Evolutionary conservation across 306 rosid species (phyloP), one percentile per base, ranked within the genome.

Genomic region (Datisca glomerata): DNA sequence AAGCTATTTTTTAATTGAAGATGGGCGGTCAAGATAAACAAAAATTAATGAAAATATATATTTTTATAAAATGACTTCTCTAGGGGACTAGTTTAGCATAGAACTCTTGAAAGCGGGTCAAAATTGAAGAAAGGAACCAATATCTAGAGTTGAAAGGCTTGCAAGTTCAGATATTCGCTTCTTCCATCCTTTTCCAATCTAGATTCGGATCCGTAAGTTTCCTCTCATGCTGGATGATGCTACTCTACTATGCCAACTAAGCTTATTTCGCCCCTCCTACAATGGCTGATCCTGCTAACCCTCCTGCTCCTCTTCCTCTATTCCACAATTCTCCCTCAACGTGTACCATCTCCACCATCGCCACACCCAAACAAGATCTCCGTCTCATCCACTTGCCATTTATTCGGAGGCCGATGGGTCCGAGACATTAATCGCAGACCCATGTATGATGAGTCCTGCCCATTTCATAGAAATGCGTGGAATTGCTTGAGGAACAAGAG

Each of bases 401-500:
- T 73, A 64, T 73, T 55, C 58, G 53, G 22, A 8, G 93, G 96
- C 3, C 51, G 18, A 1, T 82, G 94, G 94, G 68, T 49, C 42
- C 43, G 47, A 5, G 93, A 87, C 63, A 82, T 82, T n/a, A 49
- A 43, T 47, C 79, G 28, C 33, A 18, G 2, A 54, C 94, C 93
- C 49, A 58, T 67, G 41, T 82, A 87, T 67, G 93, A 87, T 24
- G 73, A 71, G 12, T 69, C 76, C 2, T 82, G 93, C 57, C 80
- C 93, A 5, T 87, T 87, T 59, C 96, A 87, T 57, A 65, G 96
- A 19, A 87, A 76, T 63, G 72, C 96, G 7, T 87, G 94, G 94
- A 83, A 87, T 40, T 87, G 97, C 63, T 45, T 83, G 48, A 70
- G 82, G 61, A 87, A 76, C 73, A 60, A 76, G 65, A 66, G 97